Conservation (phyloP, 2,329 filamentous ascomycete genomes). For the Diaporthe citrichinensis region DNA sequence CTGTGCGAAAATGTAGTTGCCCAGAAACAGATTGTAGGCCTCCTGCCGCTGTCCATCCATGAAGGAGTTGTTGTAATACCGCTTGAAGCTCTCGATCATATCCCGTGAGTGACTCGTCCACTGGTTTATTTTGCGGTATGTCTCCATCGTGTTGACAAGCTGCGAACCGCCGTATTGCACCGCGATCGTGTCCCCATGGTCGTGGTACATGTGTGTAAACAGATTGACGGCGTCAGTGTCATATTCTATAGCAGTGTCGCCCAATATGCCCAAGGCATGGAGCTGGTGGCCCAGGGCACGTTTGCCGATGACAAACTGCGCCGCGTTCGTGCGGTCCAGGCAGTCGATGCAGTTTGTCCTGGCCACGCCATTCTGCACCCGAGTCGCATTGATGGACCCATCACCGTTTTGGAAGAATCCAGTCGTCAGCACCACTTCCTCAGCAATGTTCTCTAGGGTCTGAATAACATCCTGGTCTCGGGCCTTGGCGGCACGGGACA, state of each 20-base stretch:
- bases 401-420: constrained; percentile 97
- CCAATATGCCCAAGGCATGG: constrained; percentile 89
- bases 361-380: constrained; percentile 90
- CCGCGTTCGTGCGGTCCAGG: constrained; percentile 95
- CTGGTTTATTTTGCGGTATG: constrained; percentile 98
- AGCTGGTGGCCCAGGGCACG: constrained; percentile 92
- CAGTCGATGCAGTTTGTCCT: constrained; percentile 99
- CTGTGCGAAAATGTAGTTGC: constrained; percentile 91
- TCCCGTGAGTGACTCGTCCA: constrained; percentile 98
- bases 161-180: constrained; percentile 98
- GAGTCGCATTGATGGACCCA: constrained; percentile 72
- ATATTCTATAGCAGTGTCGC: constrained; percentile 83
- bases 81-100: constrained; percentile 99
- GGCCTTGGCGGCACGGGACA: constrained; percentile 94
- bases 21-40: constrained; percentile 96
- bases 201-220: constrained; percentile 98
- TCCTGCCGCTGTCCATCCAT: constrained; percentile 98
- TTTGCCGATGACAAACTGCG: constrained; percentile 98
- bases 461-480: constrained; percentile 95
- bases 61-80: constrained; percentile 98
- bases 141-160: constrained; percentile 99
- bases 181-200: constrained; percentile 97
- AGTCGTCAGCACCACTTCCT: constrained; percentile 86
- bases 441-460: constrained; percentile 89
- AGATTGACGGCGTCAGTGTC: constrained; percentile 96